A percentile compares a stretch with the other conserved stretches of the same genome.
phyloP scores from a whole-genome alignment of 169 alveolate species.

The Plasmodium relictum region DNA sequence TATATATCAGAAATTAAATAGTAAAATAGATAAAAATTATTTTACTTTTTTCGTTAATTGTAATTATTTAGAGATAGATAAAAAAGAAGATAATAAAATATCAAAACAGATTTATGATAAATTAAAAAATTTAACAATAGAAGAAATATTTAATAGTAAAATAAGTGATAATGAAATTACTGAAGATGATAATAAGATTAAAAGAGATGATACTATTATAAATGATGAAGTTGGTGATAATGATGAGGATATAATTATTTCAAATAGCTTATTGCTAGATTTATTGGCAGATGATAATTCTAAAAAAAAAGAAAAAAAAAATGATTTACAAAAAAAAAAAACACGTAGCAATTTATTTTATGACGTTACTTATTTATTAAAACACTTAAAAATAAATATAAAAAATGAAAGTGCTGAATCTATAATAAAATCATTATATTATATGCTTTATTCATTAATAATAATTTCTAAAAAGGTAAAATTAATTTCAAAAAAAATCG shows the following conservation, averaged over 20 bases:
- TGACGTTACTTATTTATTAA: constrained; percentile 21
- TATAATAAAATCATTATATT: background rate
- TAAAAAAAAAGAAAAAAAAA: constrained; percentile 2
- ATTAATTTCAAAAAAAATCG: background rate
- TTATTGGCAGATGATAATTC: background rate
- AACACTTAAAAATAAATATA: constrained; percentile 14
- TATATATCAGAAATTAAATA: constrained; percentile 6
- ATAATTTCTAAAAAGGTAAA: constrained; percentile 10
- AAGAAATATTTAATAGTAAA: background rate
- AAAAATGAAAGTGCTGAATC: constrained; percentile 22
- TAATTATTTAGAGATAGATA: constrained; percentile 6
- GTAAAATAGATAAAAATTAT: constrained; percentile 19
- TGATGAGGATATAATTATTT: constrained; percentile 8
- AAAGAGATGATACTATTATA: background rate
- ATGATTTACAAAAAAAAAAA: constrained; percentile 6
- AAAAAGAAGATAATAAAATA: constrained; percentile 3
- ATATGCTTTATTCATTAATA: constrained; percentile 5
- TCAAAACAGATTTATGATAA: constrained; percentile 12
- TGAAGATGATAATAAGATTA: background rate
- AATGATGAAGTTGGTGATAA: background rate
- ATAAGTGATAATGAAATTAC: background rate
- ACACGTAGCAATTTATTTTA: constrained; percentile 6
- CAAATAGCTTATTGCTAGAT: background rate
- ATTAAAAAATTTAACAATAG: constrained; percentile 17
- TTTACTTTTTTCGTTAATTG: constrained; percentile 14